Conservation (phyloP, 2,329 filamentous ascomycete genomes). For the Albophoma yamanashiensis region DNA sequence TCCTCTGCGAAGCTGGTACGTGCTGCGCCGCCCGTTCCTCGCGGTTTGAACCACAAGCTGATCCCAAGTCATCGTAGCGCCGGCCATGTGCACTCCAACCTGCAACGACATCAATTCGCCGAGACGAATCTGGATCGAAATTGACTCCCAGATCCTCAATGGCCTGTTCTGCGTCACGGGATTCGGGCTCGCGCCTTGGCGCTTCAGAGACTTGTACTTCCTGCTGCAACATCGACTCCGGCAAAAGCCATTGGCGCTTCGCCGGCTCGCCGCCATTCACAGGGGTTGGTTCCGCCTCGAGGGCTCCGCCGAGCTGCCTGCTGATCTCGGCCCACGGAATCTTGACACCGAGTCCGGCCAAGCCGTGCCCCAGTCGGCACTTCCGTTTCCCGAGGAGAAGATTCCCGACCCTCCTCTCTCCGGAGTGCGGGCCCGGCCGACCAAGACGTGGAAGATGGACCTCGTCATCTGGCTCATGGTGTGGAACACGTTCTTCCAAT, state of each 20-base stretch:
- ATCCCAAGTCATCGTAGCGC: conserved; percentile 22
- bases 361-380: conserved; percentile 21
- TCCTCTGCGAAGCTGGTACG: conserved; percentile 58
- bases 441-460: conserved; percentile 65
- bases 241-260: conserved; percentile 44
- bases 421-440: conserved; percentile 56
- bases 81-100: conserved; percentile 59
- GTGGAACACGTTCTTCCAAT: conserved; percentile 69
- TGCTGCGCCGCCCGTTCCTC: neutral
- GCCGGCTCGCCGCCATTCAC: conserved; percentile 64
- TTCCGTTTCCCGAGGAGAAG: conserved; percentile 54
- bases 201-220: conserved; percentile 70
- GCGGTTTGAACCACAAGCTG: neutral
- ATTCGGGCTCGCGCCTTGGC: conserved; percentile 77
- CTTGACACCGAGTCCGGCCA: conserved; percentile 29
- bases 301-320: conserved; percentile 50
- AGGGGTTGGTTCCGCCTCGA: conserved; percentile 64
- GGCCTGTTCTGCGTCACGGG: conserved; percentile 79
- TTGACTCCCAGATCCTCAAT: conserved; percentile 69
- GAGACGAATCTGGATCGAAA: conserved; percentile 76
- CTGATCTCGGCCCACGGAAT: conserved; percentile 40
- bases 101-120: conserved; percentile 68
- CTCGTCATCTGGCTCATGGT: conserved; percentile 71
- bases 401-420: conserved; percentile 61
- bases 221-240: conserved; percentile 52